Evolutionary conservation across 345 rosid species (phyloP), one percentile per base, ranked within the genome.

Genomic region (Rhizophora apiculata): DNA sequence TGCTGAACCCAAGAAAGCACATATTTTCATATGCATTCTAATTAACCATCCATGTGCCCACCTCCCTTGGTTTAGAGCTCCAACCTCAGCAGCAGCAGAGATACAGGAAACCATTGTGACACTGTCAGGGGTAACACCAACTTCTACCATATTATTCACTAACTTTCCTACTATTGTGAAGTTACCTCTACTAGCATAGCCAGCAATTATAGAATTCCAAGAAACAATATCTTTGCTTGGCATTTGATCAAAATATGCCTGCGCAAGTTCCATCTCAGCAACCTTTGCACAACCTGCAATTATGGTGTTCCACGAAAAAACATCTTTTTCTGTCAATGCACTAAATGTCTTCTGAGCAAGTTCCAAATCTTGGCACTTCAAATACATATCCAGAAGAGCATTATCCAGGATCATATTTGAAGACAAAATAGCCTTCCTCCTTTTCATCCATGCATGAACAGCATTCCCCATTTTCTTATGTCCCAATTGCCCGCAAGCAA

Each of bases 351-450:
- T 81, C 37, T 2, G 72, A 19, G 84, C 86, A 75, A 79, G 46
- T 54, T 72, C 74, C 34, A 76, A 73, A 36, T 69, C 84, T 65
- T 60, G 75, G 73, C 86, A 81, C 68, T 81, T 82, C 32, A 86
- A 76, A 46, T 82, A 84, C 88, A 74, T 74, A 63, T 74, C 72
- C 63, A 74, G 22, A 62, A 74, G 77, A 55, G 77, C 68, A 63
- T 74, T 68, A 56, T 58, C 30, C 72, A 74, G 32, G 13, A 74
- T 74, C 77, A 74, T 18, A 74, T 68, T 68, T 20, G 72, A 68
- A n/a, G 72, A 55, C 27, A 13, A 10, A 46, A 34, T 39, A 46
- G 64, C 58, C 58, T 53, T 68, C 63, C 72, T 74, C 52, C 68
- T 74, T 31, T 62, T 68, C 29, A 74, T 74, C 69, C 77, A 74